phyloP scores from a whole-genome alignment of 2,329 filamentous ascomycete genomes.

The Phoma sp. region DNA sequence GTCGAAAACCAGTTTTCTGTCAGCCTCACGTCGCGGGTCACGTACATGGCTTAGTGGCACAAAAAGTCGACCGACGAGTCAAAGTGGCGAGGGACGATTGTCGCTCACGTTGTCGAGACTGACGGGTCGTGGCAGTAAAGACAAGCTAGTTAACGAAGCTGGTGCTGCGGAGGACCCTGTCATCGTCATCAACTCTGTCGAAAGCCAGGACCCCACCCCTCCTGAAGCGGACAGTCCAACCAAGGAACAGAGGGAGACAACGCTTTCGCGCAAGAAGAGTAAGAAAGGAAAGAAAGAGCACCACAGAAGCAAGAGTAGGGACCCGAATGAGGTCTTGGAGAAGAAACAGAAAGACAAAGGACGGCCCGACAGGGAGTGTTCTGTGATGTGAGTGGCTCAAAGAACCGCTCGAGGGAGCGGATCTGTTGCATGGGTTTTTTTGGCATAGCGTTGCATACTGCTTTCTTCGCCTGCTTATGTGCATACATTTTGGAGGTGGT shows the following conservation, averaged over 20 bases:
- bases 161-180: slow-evolving; percentile 31
- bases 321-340: slow-evolving; percentile 40
- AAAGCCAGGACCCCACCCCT: slow-evolving; percentile 7
- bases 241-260: slow-evolving; percentile 34
- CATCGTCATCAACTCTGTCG: slow-evolving; percentile 34
- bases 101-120: slow-evolving; percentile 50
- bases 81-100: slow-evolving; percentile 49
- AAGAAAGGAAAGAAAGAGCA: slow-evolving; percentile 40
- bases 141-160: slow-evolving; percentile 43
- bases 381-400: slow-evolving; percentile 48
- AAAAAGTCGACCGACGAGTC: slow-evolving; percentile 52
- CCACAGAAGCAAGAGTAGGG: slow-evolving; percentile 50
- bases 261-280: slow-evolving; percentile 36
- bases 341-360: slow-evolving; percentile 39
- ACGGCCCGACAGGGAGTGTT: slow-evolving; percentile 52
- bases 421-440: neutral
- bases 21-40: slow-evolving; percentile 41
- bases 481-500: neutral
- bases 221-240: slow-evolving; percentile 18
- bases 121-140: slow-evolving; percentile 50
- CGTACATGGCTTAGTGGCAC: slow-evolving; percentile 38
- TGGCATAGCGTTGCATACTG: slow-evolving; percentile 10
- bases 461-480: neutral
- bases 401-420: neutral
- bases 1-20: slow-evolving; percentile 40